Conservation (phyloP, 2,329 filamentous ascomycete species). For the Penicillium italicum region DNA sequence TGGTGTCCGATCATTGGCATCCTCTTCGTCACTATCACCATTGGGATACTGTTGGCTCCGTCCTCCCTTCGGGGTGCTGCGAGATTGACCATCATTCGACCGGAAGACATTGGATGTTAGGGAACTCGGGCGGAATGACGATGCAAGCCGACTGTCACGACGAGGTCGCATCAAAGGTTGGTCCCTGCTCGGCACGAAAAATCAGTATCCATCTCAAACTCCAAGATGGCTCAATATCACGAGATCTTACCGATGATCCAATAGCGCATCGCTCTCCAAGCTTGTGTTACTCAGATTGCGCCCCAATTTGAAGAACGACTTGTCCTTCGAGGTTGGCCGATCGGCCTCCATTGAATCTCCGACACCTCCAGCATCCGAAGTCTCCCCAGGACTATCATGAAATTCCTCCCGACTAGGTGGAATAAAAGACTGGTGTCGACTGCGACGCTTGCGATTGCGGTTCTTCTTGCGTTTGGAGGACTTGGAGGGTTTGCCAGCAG, state of each 20-base stretch:
- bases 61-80: conserved; percentile 35
- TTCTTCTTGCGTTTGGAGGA: conserved; percentile 58
- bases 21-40: conserved; percentile 33
- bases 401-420: conserved; percentile 53
- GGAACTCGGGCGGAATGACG: conserved; percentile 39
- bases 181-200: conserved; percentile 43
- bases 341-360: conserved; percentile 31
- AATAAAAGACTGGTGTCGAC: conserved; percentile 77
- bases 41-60: conserved; percentile 19
- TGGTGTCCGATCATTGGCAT: conserved; percentile 53
- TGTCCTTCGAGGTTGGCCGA: conserved; percentile 24
- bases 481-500: conserved; percentile 22
- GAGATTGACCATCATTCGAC: conserved; percentile 42
- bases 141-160: conserved; percentile 49
- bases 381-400: conserved; percentile 49
- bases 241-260: conserved; percentile 71
- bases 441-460: conserved; percentile 74
- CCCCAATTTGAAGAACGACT: conserved; percentile 53
- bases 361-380: conserved; percentile 39
- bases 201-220: conserved; percentile 5
- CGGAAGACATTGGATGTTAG: conserved; percentile 33
- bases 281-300: conserved; percentile 75
- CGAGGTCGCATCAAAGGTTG: conserved; percentile 63
- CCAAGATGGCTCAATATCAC: neutral
- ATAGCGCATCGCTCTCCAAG: conserved; percentile 78